These are phyloP conservation scores for Thielaviopsis populi DNA, from an alignment of 2,329 filamentous ascomycete genomes.

Conservation along the genomic window DNA sequence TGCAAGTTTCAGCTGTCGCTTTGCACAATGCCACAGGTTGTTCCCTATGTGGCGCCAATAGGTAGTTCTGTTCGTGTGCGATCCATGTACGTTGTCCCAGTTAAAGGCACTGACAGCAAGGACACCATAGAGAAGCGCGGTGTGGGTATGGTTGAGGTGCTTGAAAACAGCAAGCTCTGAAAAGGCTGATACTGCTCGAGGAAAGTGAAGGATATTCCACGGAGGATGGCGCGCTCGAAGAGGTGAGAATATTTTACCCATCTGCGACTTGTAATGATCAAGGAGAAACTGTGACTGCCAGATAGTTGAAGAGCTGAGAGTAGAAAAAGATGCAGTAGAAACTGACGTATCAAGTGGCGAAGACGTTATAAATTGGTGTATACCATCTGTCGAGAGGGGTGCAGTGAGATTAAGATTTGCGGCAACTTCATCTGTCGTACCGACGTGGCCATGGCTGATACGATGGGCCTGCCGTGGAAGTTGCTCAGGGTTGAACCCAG, in stretches of 20 bases:
- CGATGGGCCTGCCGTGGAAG: background rate
- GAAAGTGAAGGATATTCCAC: conserved; percentile 28
- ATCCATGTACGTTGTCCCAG: conserved; percentile 22
- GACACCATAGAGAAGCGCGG: conserved; percentile 26
- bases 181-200: conserved; percentile 25
- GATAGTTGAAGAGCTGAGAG: background rate
- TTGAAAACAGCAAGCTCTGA: conserved; percentile 26
- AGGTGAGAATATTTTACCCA: conserved; percentile 26
- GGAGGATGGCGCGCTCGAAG: conserved; percentile 27
- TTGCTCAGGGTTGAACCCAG: background rate
- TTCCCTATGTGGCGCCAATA: conserved; percentile 21
- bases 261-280: conserved; percentile 26
- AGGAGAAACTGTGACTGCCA: conserved; percentile 22
- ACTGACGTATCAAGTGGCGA: background rate
- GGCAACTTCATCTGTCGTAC: too few relatives aligned
- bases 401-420: background rate
- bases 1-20: conserved; percentile 22
- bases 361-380: background rate
- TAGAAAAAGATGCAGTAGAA: background rate
- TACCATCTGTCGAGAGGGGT: background rate
- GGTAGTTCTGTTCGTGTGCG: conserved; percentile 13
- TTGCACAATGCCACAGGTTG: conserved; percentile 21
- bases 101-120: conserved; percentile 28
- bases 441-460: background rate
- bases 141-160: conserved; percentile 23